Evolutionary conservation across 2,329 filamentous ascomycete species (phyloP).

Genomic region (Curvularia sp.): DNA sequence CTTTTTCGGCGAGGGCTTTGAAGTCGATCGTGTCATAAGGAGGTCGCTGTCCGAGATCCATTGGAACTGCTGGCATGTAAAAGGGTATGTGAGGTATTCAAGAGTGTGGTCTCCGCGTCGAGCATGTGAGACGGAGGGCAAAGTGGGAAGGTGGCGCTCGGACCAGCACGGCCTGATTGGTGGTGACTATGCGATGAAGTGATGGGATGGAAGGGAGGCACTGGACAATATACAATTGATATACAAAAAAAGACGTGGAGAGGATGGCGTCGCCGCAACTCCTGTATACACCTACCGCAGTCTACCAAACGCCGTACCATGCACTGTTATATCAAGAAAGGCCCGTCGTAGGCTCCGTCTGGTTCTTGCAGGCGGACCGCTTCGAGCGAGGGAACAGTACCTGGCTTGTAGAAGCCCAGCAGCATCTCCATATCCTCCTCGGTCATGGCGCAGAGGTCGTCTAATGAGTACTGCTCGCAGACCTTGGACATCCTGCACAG

Average conservation of each 20-base stretch:
- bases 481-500: constrained; percentile 82
- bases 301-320: constrained; percentile 22
- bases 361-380: constrained; percentile 52
- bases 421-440: constrained; percentile 83
- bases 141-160: constrained; percentile 18
- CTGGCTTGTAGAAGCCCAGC: constrained; percentile 73
- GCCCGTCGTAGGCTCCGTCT: constrained; percentile 56
- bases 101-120: constrained; percentile 3
- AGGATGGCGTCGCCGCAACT: constrained; percentile 19
- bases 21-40: constrained; percentile 68
- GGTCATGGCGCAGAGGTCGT: constrained; percentile 82
- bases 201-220: constrained; percentile 6
- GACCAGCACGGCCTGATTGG: constrained; percentile 36
- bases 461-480: constrained; percentile 84
- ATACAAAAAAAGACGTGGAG: constrained; percentile 15
- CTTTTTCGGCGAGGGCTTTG: constrained; percentile 64
- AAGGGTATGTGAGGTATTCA: background rate
- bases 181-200: constrained; percentile 3
- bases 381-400: constrained; percentile 54
- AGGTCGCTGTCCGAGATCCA: constrained; percentile 39
- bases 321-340: constrained; percentile 50
- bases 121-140: constrained; percentile 6
- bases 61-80: constrained; percentile 4
- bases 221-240: constrained; percentile 26
- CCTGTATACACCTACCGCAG: constrained; percentile 17